Evolutionary conservation across 139 green algal species (phyloP).

Genomic region (Chlorella sp.): DNA sequence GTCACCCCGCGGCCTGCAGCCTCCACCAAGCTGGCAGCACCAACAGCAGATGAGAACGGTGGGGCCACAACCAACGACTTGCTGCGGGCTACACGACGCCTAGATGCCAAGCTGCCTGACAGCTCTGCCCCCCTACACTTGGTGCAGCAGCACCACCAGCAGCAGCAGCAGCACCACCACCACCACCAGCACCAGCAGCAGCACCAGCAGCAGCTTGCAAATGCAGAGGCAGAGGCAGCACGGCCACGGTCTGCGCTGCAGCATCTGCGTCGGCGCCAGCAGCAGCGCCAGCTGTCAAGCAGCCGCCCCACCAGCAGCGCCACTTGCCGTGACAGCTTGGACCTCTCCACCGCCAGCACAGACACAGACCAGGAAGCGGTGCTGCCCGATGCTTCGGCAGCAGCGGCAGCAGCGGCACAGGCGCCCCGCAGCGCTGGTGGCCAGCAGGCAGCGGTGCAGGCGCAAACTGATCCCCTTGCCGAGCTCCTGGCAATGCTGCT

Average conservation of each 20-base stretch:
- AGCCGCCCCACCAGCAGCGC: no score
- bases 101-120: neutral
- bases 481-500: conserved; percentile 8
- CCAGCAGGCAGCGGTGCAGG: neutral
- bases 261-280: no score
- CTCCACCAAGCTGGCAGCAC: neutral
- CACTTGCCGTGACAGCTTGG: no score
- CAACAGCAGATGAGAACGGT: neutral
- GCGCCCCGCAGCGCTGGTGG: neutral
- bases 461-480: neutral
- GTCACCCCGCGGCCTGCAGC: no score
- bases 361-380: no score
- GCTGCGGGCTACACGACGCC: neutral
- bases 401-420: no score
- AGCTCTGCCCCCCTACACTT: neutral
- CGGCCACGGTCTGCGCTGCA: neutral
- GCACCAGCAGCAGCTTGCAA: neutral
- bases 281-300: no score
- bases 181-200: neutral
- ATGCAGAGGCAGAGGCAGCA: neutral
- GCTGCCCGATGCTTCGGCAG: no score
- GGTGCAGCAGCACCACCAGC: neutral
- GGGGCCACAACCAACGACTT: neutral
- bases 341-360: no score
- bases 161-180: neutral